Base-by-base conservation (phyloP, 495 filamentous ascomycete genomes). In the Daldinia decipiens region DNA sequence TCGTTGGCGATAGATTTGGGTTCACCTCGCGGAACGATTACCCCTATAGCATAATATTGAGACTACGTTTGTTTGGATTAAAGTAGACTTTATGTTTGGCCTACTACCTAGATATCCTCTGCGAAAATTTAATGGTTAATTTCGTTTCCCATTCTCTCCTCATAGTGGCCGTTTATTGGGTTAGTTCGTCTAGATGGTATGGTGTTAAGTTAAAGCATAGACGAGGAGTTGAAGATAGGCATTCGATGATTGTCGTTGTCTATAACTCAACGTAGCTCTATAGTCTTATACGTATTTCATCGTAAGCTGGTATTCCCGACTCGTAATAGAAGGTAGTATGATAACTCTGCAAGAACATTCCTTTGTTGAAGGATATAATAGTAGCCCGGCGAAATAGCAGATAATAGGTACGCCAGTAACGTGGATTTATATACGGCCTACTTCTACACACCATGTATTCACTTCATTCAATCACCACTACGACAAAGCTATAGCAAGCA, bases 41-140 rank as follows among this genome's bases (percentile, higher is more conserved):
- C 43, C 19, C 43, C 43, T 47, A 47, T 47, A 47, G 17, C 43
- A 9, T 47, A 47, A 47, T 47, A 47, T 47, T 24, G 8, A 21
- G 43, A 17, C 43, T 17, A 19, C 11, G 8, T 47, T 0, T 19
- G 19, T 47, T 47, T 11, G 11, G 5, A 47, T 19, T 24, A 47
- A 24, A 47, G 43, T 47, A 47, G 17, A 47, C 43, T 47, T 19
- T 21, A 17, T 17, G 8, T 24, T 47, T 47, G 43, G 43, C 8
- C 8, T 47, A 21, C 11, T 36, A 5, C 12, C 34, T 36, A 47
- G 43, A 47, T 47, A 47, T 24, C 43, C 43, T 11, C 8, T 21
- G n/a, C 8, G 19, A 21, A 21, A 47, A 21, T 47, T 19, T 47
- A 47, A 21, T 3, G 3, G 43, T 47, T 47, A 21, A 8, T 47